These are phyloP conservation scores for Verticillium longisporum DNA, from an alignment of 2,329 filamentous ascomycete genomes.

Conservation along the genomic window DNA sequence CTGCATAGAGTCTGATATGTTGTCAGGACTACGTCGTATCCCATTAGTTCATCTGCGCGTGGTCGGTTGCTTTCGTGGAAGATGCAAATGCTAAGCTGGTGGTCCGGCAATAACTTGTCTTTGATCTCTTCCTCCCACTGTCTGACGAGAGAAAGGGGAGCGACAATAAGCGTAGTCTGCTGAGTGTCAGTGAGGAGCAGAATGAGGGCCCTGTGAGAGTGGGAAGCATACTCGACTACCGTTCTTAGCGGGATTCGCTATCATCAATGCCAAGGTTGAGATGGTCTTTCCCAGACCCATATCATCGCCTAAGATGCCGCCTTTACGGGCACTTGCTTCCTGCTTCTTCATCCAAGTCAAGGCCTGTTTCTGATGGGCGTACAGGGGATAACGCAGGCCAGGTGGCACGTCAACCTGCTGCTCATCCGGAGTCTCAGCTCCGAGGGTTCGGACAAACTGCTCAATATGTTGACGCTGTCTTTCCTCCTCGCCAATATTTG, in stretches of 20 bases:
- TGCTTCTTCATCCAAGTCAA: conserved; percentile 70
- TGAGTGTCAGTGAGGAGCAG: conserved; percentile 1
- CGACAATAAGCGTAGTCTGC: conserved; percentile 75
- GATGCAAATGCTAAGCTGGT: conserved; percentile 59
- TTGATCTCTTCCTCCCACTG: conserved; percentile 82
- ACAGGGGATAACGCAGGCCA: conserved; percentile 61
- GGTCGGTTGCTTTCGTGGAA: conserved; percentile 54
- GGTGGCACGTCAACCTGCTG: conserved; percentile 63
- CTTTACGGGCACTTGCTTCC: conserved; percentile 68
- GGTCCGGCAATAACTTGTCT: conserved; percentile 54
- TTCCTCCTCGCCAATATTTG: not conserved
- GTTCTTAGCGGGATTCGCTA: conserved; percentile 56
- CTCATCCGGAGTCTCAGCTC: conserved; percentile 51
- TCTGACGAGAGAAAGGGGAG: conserved; percentile 69
- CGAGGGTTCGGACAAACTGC: not conserved
- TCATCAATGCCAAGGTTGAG: conserved; percentile 71
- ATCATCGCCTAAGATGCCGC: conserved; percentile 71
- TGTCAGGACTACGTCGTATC: conserved; percentile 69
- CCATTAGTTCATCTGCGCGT: conserved; percentile 54
- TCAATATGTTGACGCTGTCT: not conserved
- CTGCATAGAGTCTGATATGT: conserved; percentile 67
- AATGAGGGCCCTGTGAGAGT: not conserved
- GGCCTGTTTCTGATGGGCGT: conserved; percentile 76
- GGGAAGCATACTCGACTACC: conserved; percentile 17
- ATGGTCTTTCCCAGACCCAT: conserved; percentile 86